Base-by-base conservation (phyloP, 768 basidiomycete species). In the Porpolomopsis calyptriformis region DNA sequence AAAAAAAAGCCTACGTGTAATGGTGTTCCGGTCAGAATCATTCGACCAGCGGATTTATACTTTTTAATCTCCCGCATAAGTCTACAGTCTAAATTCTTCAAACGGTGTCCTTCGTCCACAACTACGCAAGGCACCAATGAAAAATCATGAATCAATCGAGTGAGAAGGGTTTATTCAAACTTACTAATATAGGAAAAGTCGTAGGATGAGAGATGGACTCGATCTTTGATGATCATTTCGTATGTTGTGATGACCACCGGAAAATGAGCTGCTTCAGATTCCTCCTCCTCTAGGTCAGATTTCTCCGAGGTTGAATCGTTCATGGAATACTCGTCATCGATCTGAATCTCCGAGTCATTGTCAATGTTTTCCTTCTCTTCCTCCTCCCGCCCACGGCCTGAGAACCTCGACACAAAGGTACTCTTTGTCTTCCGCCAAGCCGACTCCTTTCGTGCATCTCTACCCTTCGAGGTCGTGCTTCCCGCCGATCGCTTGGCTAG, bases 21-120 rank as follows among this genome's bases (percentile, higher is more conserved):
- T 5, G 96, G 96, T 14, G 96, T 99, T 24, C 96, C 96, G 0
- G 93, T 98, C 50, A 99, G 64, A 48, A 99, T 85, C 77, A 97
- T 85, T 39, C 96, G 70, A 34, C 90, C 88, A 0, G 85, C 89
- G 45, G 81, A 81, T 1, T 69, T 67, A 58, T 91, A 92, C 55
- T 79, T 78, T 66, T 92, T 93, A 53, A 99, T 84, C 61, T 94
- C 90, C 48, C 74, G 73, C 64, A 97, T 87, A 12, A 97, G 76
- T 66, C 78, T 83, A 63, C 90, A 91, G 56, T 97, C 78, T 48
- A 94, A 70, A 56, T 99, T 99, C 70, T 98, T 98, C 59, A 99
- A 62, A 19, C 94, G 72, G 63, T 99, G 96, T 0, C 94, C 90
- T 64, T 94, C 90, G 59, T 93, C 90, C 2, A 99, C 94, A 49